A percentile compares a stretch with the other conserved stretches of the same genome.
Conservation (phyloP, 148 eudicot species). For the Rhododendron williamsianum region DNA sequence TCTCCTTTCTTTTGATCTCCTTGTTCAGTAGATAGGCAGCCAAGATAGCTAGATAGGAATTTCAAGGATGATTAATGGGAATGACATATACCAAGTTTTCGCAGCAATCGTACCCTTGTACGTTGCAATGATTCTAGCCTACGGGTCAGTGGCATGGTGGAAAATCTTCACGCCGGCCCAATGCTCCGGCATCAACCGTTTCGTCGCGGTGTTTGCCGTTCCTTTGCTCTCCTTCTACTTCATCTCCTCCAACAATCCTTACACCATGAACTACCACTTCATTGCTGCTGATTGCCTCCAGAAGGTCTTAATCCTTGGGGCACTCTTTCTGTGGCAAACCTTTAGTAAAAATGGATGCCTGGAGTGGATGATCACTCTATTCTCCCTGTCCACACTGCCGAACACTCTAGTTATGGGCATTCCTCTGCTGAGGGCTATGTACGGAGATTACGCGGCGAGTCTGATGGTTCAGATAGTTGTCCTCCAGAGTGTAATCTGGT, state of each 20-base stretch:
- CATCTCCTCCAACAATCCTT: constrained; percentile 79
- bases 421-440: constrained; percentile 82
- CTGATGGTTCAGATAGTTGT: constrained; percentile 96
- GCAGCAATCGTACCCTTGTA: constrained; percentile 82
- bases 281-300: constrained; percentile 84
- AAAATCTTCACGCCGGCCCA: constrained; percentile 96
- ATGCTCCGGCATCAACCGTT: constrained; percentile 95
- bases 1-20: not conserved
- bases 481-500: constrained; percentile 84
- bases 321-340: constrained; percentile 63
- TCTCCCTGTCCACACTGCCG: constrained; percentile 82
- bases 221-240: constrained; percentile 91
- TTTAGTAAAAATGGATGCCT: constrained; percentile 54
- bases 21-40: not conserved
- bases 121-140: constrained; percentile 91
- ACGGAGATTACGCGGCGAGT: constrained; percentile 68
- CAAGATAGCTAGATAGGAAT: not conserved
- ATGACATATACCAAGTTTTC: constrained; percentile 83
- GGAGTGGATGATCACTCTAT: constrained; percentile 91
- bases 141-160: constrained; percentile 97
- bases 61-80: constrained; percentile 68
- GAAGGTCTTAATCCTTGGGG: constrained; percentile 57
- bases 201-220: constrained; percentile 89
- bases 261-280: constrained; percentile 86
- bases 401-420: constrained; percentile 97